phyloP scores from a whole-genome alignment of 2,329 filamentous ascomycete genomes.

The Aspergillus sp. region DNA sequence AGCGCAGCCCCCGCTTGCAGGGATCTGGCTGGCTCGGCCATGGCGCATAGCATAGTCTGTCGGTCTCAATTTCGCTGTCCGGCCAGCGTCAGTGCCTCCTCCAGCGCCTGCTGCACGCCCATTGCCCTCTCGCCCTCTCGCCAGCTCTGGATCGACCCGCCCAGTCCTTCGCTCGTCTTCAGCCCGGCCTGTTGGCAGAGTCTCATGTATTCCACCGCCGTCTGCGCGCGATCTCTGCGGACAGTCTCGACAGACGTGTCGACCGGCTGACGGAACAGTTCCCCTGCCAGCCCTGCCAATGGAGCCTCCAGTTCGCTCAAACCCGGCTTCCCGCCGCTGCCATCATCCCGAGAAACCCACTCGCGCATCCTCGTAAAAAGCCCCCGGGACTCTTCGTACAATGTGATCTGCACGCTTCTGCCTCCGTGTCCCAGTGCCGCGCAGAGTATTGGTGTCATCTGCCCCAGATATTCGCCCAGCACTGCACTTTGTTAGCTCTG shows the following conservation, averaged over 20 bases:
- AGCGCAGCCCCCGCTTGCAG: no score
- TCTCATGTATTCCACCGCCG: constrained; percentile 23
- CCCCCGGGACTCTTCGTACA: constrained; percentile 26
- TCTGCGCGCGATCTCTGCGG: constrained; percentile 30
- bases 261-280: constrained; percentile 23
- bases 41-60: no score
- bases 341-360: constrained; percentile 10
- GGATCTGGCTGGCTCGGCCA: no score
- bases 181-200: constrained; percentile 14
- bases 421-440: constrained; percentile 23
- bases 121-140: constrained; percentile 31
- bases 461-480: constrained; percentile 20
- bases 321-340: constrained; percentile 9
- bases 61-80: no score
- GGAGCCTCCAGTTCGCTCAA: constrained; percentile 15
- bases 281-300: constrained; percentile 19
- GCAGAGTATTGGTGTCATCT: constrained; percentile 20
- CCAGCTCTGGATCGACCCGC: constrained; percentile 23
- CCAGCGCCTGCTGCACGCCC: constrained; percentile 25
- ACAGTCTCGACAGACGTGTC: constrained; percentile 28
- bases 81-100: constrained; percentile 24
- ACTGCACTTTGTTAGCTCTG: constrained; percentile 9
- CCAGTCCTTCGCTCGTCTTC: constrained; percentile 14
- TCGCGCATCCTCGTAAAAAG: constrained; percentile 23
- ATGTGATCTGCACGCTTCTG: constrained; percentile 24